Conservation (phyloP, 768 basidiomycete species). For the Gymnopilus junonius region DNA sequence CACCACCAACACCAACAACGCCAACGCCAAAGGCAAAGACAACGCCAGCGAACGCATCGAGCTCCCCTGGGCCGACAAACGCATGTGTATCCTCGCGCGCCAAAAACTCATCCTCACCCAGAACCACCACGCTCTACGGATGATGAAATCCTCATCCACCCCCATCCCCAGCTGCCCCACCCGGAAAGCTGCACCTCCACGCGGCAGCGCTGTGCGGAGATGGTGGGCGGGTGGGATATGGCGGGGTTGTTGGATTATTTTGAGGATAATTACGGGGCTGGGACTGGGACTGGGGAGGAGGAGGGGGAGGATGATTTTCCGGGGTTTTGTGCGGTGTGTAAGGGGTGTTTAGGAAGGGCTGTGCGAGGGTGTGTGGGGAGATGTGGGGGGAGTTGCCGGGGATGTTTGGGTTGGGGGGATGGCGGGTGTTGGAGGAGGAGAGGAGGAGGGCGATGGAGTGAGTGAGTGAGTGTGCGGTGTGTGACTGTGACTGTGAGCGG, state of each 20-base stretch:
- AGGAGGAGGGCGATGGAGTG: constrained; percentile 25
- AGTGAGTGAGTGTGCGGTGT: background rate
- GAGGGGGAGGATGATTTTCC: background rate
- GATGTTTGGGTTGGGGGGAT: constrained; percentile 33
- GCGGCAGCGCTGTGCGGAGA: constrained; percentile 26
- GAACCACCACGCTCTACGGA: constrained; percentile 18
- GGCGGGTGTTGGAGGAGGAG: constrained; percentile 31
- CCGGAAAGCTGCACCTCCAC: constrained; percentile 16
- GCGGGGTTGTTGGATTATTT: constrained; percentile 37
- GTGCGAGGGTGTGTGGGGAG: constrained; percentile 23
- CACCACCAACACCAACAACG: background rate
- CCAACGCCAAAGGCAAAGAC: background rate
- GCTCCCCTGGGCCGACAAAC: constrained; percentile 31
- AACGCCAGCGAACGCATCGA: constrained; percentile 10
- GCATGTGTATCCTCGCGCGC: constrained; percentile 31
- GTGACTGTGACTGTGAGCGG: no score
- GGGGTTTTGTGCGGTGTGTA: constrained; percentile 12
- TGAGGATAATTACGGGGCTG: constrained; percentile 27
- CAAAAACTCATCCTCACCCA: constrained; percentile 30
- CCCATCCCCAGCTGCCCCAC: background rate
- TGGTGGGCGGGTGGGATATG: constrained; percentile 33
- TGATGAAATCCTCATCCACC: constrained; percentile 3
- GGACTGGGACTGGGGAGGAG: background rate
- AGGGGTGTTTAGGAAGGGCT: constrained; percentile 19
- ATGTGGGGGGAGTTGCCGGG: constrained; percentile 37